Evolutionary conservation across 2,329 filamentous ascomycete species (phyloP).

Genomic region (Chaetomiaceae sp.): DNA sequence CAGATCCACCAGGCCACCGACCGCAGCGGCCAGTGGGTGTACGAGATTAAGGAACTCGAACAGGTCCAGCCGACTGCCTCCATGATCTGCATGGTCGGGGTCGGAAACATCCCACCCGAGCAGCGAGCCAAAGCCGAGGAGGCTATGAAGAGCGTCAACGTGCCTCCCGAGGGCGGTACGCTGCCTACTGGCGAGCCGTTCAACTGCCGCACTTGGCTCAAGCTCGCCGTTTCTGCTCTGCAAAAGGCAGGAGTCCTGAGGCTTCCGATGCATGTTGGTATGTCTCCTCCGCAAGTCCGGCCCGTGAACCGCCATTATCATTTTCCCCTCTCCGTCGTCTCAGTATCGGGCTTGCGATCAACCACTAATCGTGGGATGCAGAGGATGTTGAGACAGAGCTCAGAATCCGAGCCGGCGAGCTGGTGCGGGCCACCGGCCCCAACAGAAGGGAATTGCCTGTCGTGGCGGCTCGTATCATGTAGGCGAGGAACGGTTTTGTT

Average conservation of each 20-base stretch:
- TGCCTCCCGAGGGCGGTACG: background rate
- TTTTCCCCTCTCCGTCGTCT: background rate
- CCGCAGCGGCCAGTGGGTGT: background rate
- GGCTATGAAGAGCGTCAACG: background rate
- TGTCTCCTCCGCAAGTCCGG: background rate
- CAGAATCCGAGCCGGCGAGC: background rate
- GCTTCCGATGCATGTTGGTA: background rate
- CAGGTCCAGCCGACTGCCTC: background rate
- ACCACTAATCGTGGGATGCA: background rate
- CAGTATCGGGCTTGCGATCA: background rate
- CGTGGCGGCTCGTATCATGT: background rate
- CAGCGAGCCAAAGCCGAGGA: background rate
- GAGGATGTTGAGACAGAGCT: background rate
- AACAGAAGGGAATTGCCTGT: background rate
- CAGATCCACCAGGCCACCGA: background rate
- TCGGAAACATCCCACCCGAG: background rate
- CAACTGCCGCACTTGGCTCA: conserved; percentile 2
- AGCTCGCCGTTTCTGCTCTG: background rate
- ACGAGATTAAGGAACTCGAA: background rate
- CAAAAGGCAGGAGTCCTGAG: background rate
- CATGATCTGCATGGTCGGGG: background rate
- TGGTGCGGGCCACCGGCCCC: background rate
- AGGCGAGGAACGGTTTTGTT: background rate
- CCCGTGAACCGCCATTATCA: background rate
- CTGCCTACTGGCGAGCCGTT: background rate